Conservation (phyloP, 257 asterid species). For the Cinchona pubescens region DNA sequence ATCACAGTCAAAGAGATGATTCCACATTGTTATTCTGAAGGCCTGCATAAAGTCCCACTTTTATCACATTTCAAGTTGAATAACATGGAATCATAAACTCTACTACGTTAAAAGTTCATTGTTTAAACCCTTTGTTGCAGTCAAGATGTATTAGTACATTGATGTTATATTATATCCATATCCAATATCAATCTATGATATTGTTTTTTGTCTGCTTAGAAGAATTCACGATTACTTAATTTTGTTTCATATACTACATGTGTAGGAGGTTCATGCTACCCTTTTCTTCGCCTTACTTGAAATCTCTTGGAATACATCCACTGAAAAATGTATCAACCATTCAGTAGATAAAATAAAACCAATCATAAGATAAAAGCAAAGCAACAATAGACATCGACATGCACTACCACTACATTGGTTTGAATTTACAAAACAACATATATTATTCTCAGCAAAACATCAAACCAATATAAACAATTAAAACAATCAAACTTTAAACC, state of each 20-base stretch:
- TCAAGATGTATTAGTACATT: not conserved
- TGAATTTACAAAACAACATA: too few species aligned
- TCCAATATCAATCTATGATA: too few species aligned
- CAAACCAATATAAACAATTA: not conserved
- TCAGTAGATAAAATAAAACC: not conserved
- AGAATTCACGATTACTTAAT: not conserved
- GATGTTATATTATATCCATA: not conserved
- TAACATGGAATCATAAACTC: not conserved
- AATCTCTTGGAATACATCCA: too few species aligned
- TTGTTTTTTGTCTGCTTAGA: too few species aligned
- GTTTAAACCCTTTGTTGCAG: not conserved
- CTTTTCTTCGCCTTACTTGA: too few species aligned
- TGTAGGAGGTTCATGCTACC: too few species aligned
- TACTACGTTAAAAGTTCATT: not conserved
- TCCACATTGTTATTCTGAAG: constrained; percentile 3
- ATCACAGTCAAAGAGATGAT: constrained; percentile 10
- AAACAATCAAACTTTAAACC: not conserved
- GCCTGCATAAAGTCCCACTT: constrained; percentile 7
- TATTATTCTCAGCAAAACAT: not conserved
- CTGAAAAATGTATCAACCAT: not conserved
- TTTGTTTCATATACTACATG: too few species aligned
- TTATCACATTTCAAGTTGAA: constrained; percentile 14
- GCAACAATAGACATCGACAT: not conserved
- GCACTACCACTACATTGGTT: not conserved
- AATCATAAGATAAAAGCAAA: not conserved